A percentile compares a stretch with the other conserved stretches of the same genome.
These are phyloP conservation scores for Chrysoporthe austroafricana DNA, from an alignment of 2,329 filamentous ascomycete genomes.

Conservation along the genomic window DNA sequence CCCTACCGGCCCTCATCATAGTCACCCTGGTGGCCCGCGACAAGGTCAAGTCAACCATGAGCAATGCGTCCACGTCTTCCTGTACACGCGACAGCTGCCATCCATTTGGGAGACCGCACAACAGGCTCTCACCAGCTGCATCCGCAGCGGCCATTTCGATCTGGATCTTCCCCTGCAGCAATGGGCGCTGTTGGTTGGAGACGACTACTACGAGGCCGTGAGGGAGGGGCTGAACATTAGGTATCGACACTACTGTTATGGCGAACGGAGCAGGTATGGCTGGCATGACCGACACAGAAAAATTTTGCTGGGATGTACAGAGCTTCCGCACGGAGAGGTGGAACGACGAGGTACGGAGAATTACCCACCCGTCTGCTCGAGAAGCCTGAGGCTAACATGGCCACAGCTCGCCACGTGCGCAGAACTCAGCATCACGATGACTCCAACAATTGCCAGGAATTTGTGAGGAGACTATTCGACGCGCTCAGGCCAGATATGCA, in stretches of 20 bases:
- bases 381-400: background rate
- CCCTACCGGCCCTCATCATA: background rate
- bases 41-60: background rate
- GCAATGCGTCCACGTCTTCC: background rate
- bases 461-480: background rate
- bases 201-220: conserved; percentile 72
- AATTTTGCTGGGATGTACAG: background rate
- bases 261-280: background rate
- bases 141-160: background rate
- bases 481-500: background rate
- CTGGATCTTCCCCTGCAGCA: background rate
- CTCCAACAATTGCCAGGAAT: background rate
- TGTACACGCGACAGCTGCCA: background rate
- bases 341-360: background rate
- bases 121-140: background rate
- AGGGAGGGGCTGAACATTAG: conserved; percentile 78
- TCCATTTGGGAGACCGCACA: background rate
- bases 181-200: conserved; percentile 68
- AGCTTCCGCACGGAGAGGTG: background rate
- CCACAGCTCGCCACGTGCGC: background rate
- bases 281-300: background rate
- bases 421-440: background rate
- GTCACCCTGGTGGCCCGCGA: background rate
- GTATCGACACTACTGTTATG: background rate
- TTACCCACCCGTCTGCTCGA: background rate